Conservation (phyloP, 169 alveolate species). For the Sarcocystis neurona region DNA sequence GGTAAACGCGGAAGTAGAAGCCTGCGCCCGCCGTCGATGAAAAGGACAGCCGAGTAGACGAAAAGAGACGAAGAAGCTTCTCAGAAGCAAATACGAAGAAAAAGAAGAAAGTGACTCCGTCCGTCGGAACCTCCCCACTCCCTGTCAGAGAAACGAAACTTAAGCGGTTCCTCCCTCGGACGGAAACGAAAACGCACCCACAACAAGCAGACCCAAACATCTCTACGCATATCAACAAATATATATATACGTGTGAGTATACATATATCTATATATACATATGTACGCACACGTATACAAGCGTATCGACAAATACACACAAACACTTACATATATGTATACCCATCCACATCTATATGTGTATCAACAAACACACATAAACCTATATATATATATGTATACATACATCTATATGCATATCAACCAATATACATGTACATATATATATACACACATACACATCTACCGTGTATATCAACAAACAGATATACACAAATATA, state of each 20-base stretch:
- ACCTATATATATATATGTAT: neutral
- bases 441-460: neutral
- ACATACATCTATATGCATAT: neutral
- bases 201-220: neutral
- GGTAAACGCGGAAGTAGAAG: constrained; percentile 56
- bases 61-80: neutral
- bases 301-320: neutral
- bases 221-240: neutral
- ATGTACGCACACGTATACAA: neutral
- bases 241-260: too few relatives aligned
- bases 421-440: too few relatives aligned
- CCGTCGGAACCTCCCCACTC: too few relatives aligned
- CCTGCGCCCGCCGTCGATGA: too few relatives aligned
- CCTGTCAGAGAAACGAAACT: neutral
- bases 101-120: too few relatives aligned
- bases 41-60: neutral
- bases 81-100: neutral
- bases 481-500: neutral
- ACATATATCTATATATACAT: neutral
- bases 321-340: neutral
- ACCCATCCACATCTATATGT: neutral
- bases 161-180: neutral
- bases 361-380: too few relatives aligned
- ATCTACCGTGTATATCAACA: neutral
- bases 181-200: neutral